phyloP scores from a whole-genome alignment of 2,329 filamentous ascomycete genomes.

The Trichoderma guizhouense region DNA sequence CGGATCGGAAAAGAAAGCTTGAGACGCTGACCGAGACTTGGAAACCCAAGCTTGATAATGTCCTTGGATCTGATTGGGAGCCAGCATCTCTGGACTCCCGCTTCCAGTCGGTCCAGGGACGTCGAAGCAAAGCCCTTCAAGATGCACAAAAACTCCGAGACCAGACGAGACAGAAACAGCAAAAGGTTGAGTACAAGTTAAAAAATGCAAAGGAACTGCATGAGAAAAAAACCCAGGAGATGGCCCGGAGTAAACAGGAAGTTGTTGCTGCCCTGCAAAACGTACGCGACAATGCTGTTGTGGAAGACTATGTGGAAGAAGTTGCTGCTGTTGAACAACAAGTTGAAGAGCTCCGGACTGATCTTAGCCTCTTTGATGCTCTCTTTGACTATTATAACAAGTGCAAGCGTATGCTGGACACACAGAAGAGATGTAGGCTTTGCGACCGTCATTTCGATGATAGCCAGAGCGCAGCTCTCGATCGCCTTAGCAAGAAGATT shows the following conservation, averaged over 20 bases:
- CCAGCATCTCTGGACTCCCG: slow-evolving; percentile 65
- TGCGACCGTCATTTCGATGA: slow-evolving; percentile 70
- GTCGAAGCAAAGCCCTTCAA: slow-evolving; percentile 55
- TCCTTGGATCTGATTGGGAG: slow-evolving; percentile 66
- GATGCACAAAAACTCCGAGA: slow-evolving; percentile 71
- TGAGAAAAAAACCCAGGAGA: slow-evolving; percentile 61
- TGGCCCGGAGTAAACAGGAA: slow-evolving; percentile 56
- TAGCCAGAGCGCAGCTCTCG: slow-evolving; percentile 52
- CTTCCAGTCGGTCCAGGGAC: slow-evolving; percentile 62
- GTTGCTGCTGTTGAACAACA: slow-evolving; percentile 53
- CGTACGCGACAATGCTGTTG: slow-evolving; percentile 42
- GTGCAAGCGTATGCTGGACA: slow-evolving; percentile 62
- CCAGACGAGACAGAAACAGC: slow-evolving; percentile 65
- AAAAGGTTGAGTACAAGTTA: slow-evolving; percentile 72
- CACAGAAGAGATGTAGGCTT: slow-evolving; percentile 70
- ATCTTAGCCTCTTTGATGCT: slow-evolving; percentile 66
- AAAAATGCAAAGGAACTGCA: slow-evolving; percentile 62
- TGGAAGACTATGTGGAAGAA: slow-evolving; percentile 54
- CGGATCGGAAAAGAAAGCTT: slow-evolving; percentile 69
- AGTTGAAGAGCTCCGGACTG: slow-evolving; percentile 58
- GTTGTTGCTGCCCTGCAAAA: slow-evolving; percentile 49
- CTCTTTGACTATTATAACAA: slow-evolving; percentile 69
- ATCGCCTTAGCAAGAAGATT: slow-evolving; percentile 64
- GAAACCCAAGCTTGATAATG: slow-evolving; percentile 61
- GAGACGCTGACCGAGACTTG: slow-evolving; percentile 76